Base-by-base conservation (phyloP, 768 basidiomycete genomes). In the Basidioascus undulatus region DNA sequence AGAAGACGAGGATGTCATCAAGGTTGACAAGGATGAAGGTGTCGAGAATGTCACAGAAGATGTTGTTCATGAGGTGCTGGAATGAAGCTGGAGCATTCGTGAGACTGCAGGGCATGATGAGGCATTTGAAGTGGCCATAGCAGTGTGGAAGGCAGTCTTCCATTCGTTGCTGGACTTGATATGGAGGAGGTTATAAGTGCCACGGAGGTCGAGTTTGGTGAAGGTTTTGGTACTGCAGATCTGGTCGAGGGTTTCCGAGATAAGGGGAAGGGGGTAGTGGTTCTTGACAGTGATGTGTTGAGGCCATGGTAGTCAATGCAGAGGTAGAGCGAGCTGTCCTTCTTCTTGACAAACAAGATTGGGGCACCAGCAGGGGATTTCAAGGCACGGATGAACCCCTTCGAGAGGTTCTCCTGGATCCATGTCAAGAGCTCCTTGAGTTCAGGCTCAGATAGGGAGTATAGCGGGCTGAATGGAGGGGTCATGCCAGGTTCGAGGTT, bases 1-100 rank as follows among this genome's bases (percentile, higher is more conserved):
- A 65, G 43, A 59, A 67, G 21, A 66, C 61, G 8, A 67, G 54
- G 42, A 66, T 63, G 47, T 65, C 56, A 41, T 65, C 64, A 26
- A 66, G 41, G n/a, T 66, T 68, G 32, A 67, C 59, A 21, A 66
- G 54, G 41, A 56, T 57, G 0, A 56, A 55, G 18, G 60, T 43
- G 34, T 61, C 62, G 25, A 68, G 43, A 7, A 58, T 42, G 26
- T 64, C 59, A 10, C 51, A 50, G 7, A 67, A 51, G 10, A 57
- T 57, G 40, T 61, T 59, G 21, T 64, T 55, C 43, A 68, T 64
- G 42, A 64, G 61, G 15, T 47, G 40, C 47, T 68, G 65, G 46
- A 65, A 67, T 2, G 56, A 46, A 0, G 65, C 56, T 6, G 51
- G 53, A 8, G 51, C 49, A 33, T 54, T 55, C 13, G 50, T 49